Base-by-base conservation (phyloP, 2,329 filamentous ascomycete genomes). In the Gremmenia infestans region DNA sequence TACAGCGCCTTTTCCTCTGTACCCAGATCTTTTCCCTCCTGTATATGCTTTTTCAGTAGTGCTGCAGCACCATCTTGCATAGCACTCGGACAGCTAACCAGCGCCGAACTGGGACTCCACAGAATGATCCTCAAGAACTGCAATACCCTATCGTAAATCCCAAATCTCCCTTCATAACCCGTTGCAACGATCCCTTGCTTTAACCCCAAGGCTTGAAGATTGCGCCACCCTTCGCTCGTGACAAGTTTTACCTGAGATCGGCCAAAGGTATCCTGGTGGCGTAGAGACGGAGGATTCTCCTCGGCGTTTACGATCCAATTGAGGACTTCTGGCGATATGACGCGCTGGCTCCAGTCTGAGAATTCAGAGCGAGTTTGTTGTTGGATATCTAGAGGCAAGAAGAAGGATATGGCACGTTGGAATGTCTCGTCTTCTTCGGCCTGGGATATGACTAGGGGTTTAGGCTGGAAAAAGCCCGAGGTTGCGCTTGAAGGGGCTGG, bases 201-300 rank as follows among this genome's bases (percentile, higher is more conserved):
- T 15, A 81, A 77, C 0, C 83, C 83, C 61, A 85, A 80, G 1
- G 77, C 74, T 61, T 86, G 82, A 2, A 88, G 73, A 42, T 76
- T 73, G 40, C 78, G 75, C 87, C 87, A 91, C 28, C 88, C 87
- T 60, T 86, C 79, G 0, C 80, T 78, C 0, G 85, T 86, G 37
- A 87, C 75, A 1, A 90, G 72, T 36, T 82, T 78, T 48, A 81
- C 80, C 6, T 73, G 78, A 50, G 79, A 79, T 50, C 76, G 74
- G 1, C 87, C 85, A 67, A 88, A 88, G 0, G 61, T 56, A 54
- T 63, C 61, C 25, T 28, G 22, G 23, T 25, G 23, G 7, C 45
- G 45, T 12, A 47, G 45, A 3, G 45, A 12, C 32, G 39, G 19
- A 8, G 46, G 36, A 28, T 45, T 15, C 17, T 35, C 22, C 15